Percentiles rank a stretch among this genome's conserved stretches.
Evolutionary conservation across 306 rosid species (phyloP).

Genomic region (Alnus glutinosa): DNA sequence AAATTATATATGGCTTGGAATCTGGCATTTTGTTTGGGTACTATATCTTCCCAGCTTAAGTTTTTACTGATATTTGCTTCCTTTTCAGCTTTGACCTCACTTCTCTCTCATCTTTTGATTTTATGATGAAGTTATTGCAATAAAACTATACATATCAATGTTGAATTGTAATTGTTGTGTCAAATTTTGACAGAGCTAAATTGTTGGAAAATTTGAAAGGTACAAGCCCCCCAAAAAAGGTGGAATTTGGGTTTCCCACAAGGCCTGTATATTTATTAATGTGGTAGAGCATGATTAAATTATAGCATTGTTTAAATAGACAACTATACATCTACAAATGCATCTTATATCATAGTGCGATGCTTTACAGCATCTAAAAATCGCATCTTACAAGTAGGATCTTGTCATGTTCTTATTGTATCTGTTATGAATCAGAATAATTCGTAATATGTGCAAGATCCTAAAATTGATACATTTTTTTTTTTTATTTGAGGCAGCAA

Average conservation of each 20-base stretch:
- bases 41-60: slow-evolving; percentile 22
- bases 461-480: not conserved
- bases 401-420: not conserved
- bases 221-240: too few relatives aligned
- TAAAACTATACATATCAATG: not conserved
- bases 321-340: not conserved
- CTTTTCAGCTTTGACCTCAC: slow-evolving; percentile 9
- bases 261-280: not conserved
- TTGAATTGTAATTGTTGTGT: not conserved
- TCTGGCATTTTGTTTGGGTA: slow-evolving; percentile 98
- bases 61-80: not conserved
- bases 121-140: slow-evolving; percentile 16
- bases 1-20: slow-evolving; percentile 91
- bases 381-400: not conserved
- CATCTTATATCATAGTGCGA: not conserved
- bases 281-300: not conserved
- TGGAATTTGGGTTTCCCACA: not conserved
- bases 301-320: not conserved
- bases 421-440: not conserved
- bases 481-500: not conserved
- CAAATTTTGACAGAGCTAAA: not conserved
- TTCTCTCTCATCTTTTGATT: slow-evolving; percentile 14
- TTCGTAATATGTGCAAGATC: not conserved
- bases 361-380: not conserved
- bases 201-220: not conserved